Percentiles rank a stretch among this genome's conserved stretches.
Evolutionary conservation across 2,329 filamentous ascomycete genomes (phyloP).

Genomic region (Drechmeria coniospora): DNA sequence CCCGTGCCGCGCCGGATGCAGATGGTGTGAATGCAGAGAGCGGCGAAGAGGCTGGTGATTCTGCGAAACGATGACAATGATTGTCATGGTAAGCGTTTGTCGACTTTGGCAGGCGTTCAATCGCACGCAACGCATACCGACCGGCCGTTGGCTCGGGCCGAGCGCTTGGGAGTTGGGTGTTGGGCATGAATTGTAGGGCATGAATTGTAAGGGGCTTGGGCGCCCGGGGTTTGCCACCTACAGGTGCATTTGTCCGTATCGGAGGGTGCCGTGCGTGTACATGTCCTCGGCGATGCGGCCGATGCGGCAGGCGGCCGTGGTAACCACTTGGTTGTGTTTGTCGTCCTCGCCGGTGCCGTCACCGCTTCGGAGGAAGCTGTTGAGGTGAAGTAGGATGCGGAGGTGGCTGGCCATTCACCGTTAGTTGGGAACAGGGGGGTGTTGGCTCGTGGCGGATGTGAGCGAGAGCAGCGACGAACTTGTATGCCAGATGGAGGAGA

Average conservation of each 20-base stretch:
- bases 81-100: no score
- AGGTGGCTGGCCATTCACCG: conserved; percentile 12
- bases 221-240: conserved; percentile 5
- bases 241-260: conserved; percentile 23
- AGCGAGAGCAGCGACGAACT: conserved; percentile 9
- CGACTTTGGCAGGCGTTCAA: no score
- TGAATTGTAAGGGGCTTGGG: no score
- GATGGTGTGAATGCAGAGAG: conserved; percentile 22
- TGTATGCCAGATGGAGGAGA: conserved; percentile 21
- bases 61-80: conserved; percentile 7
- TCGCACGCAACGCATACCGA: no score
- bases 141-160: no score
- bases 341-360: conserved; percentile 12
- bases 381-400: conserved; percentile 19
- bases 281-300: conserved; percentile 23
- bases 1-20: conserved; percentile 17
- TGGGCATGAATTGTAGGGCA: no score
- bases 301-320: conserved; percentile 18
- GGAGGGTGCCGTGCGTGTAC: conserved; percentile 16
- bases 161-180: no score
- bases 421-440: background rate
- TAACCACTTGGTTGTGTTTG: conserved; percentile 14
- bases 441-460: background rate
- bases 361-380: conserved; percentile 16
- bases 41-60: conserved; percentile 21